A percentile compares a stretch with the other conserved stretches of the same genome.
Conservation (phyloP, 129 eudicot genomes). For the Lactuca sativa region DNA sequence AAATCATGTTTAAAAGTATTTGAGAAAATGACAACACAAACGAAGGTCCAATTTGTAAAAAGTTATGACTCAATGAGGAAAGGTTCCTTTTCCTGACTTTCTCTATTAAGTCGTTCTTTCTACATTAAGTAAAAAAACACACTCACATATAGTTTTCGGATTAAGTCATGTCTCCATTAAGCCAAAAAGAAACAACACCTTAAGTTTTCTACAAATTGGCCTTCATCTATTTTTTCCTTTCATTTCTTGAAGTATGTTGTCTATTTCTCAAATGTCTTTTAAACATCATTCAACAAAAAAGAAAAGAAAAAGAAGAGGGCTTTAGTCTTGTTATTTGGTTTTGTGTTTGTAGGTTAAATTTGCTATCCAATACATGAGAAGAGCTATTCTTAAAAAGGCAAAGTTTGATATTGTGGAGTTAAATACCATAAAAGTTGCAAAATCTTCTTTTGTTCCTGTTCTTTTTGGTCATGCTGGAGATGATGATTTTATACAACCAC, state of each 20-base stretch:
- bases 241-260: too few relatives aligned
- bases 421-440: conserved; percentile 90
- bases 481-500: conserved; percentile 94
- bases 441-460: conserved; percentile 82
- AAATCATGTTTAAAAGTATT: background rate
- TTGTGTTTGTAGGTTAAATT: conserved; percentile 62
- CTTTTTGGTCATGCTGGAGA: conserved; percentile 85
- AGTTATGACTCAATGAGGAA: too few relatives aligned
- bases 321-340: background rate
- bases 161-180: too few relatives aligned
- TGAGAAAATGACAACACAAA: background rate
- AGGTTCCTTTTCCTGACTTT: too few relatives aligned
- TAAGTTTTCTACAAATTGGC: too few relatives aligned
- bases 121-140: background rate
- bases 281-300: too few relatives aligned
- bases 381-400: conserved; percentile 87
- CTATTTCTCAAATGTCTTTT: too few relatives aligned
- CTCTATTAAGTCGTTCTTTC: too few relatives aligned
- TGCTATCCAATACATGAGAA: conserved; percentile 94
- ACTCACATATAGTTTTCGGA: background rate
- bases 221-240: too few relatives aligned
- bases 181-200: too few relatives aligned
- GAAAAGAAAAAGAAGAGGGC: too few relatives aligned
- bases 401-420: conserved; percentile 86
- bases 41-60: background rate